Evolutionary conservation across 2,329 filamentous ascomycete species (phyloP).

Genomic region (Apiospora saccharicola): DNA sequence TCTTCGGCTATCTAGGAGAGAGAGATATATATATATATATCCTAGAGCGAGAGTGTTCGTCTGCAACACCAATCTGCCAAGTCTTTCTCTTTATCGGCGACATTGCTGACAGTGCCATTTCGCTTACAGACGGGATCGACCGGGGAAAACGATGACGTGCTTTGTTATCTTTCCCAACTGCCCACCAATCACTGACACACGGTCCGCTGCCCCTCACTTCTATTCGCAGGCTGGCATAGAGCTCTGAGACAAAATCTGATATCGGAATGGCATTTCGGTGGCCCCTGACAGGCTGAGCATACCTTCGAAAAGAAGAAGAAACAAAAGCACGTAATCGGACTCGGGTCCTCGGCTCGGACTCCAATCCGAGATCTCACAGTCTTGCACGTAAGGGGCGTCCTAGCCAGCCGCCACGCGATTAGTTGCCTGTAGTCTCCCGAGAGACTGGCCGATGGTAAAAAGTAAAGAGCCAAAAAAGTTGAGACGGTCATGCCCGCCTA

Average conservation of each 20-base stretch:
- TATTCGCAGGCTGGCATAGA: no score
- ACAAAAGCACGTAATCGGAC: background rate
- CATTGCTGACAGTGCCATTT: background rate
- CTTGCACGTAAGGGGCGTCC: background rate
- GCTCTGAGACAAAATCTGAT: background rate
- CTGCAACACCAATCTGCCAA: background rate
- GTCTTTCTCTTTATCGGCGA: background rate
- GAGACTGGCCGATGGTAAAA: background rate
- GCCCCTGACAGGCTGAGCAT: no score
- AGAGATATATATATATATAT: background rate
- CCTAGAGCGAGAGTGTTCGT: background rate
- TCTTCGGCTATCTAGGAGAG: background rate
- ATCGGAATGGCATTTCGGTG: background rate
- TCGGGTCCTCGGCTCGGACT: background rate
- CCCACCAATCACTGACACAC: background rate
- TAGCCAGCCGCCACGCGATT: background rate
- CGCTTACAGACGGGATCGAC: background rate
- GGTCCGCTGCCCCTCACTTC: background rate
- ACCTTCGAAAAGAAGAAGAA: background rate
- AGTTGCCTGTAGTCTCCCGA: background rate
- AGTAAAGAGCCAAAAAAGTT: background rate
- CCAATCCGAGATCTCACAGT: background rate
- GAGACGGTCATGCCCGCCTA: background rate
- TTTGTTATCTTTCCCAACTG: background rate
- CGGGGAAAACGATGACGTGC: background rate